A percentile compares a stretch with the other conserved stretches of the same genome.
Evolutionary conservation across 208 protist species (phyloP).

Genomic region (Naegleria gruberi): DNA sequence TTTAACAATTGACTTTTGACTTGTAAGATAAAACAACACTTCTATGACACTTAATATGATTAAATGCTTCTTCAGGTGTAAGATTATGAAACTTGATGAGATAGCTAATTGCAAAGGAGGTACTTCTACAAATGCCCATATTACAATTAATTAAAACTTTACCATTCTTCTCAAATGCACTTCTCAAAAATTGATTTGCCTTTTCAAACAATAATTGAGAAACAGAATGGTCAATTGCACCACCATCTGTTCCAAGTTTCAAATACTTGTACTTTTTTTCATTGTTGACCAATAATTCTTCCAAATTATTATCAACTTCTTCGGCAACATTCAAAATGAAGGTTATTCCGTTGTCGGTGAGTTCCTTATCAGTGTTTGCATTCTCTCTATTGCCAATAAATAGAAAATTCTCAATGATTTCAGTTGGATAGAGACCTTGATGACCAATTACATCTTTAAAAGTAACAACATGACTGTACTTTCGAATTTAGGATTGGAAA

Average conservation of each 20-base stretch:
- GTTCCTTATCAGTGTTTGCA: not conserved
- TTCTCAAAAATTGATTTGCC: not conserved
- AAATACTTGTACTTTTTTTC: not conserved
- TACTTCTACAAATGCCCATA: not conserved
- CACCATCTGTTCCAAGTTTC: not conserved
- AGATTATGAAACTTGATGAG: not conserved
- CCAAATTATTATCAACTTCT: not conserved
- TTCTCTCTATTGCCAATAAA: not conserved
- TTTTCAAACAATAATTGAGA: not conserved
- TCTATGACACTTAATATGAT: not conserved
- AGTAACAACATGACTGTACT: not conserved
- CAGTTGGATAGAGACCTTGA: not conserved
- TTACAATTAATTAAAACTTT: not conserved
- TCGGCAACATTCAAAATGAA: constrained; percentile 12
- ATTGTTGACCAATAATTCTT: not conserved
- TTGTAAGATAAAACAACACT: too few relatives aligned
- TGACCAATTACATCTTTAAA: not conserved
- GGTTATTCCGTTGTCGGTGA: not conserved
- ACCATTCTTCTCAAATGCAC: not conserved
- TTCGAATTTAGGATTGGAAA: not conserved
- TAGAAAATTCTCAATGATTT: constrained; percentile 7
- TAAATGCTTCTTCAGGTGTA: not conserved
- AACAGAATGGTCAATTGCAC: not conserved
- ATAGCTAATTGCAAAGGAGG: not conserved
- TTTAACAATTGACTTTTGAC: too few relatives aligned